Evolutionary conservation across 495 filamentous ascomycete genomes (phyloP).

Genomic region (Penicillium desertorum): DNA sequence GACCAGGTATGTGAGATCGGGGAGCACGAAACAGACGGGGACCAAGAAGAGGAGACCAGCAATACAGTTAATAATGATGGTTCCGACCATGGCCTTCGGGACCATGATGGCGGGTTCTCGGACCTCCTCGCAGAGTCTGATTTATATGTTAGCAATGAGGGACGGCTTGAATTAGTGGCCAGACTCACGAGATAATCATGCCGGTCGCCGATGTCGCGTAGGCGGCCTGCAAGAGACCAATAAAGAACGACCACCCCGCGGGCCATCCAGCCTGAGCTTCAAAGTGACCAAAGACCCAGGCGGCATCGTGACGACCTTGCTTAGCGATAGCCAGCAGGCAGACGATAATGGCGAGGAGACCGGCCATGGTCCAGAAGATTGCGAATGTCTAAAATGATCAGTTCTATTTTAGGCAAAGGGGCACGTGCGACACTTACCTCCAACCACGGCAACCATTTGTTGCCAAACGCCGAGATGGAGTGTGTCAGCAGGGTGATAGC

Average conservation of each 20-base stretch:
- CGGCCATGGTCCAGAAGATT: constrained; percentile 59
- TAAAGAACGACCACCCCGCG: constrained; percentile 56
- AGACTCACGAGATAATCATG: constrained; percentile 34
- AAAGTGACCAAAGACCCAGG: constrained; percentile 59
- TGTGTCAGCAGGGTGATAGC: constrained; percentile 51
- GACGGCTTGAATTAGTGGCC: neutral
- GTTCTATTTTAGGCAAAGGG: constrained; percentile 40
- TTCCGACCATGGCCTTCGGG: constrained; percentile 65
- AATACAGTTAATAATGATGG: constrained; percentile 59
- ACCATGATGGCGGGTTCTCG: constrained; percentile 60
- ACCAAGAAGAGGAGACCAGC: constrained; percentile 66
- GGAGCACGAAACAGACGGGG: constrained; percentile 62
- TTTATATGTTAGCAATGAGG: constrained; percentile 10
- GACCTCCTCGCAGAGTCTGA: constrained; percentile 60
- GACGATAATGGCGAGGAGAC: constrained; percentile 55
- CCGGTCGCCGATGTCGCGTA: constrained; percentile 56
- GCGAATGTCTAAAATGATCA: constrained; percentile 56
- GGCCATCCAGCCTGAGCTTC: constrained; percentile 55
- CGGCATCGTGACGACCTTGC: constrained; percentile 40
- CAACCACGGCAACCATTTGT: constrained; percentile 39
- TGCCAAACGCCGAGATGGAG: constrained; percentile 28
- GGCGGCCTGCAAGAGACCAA: constrained; percentile 57
- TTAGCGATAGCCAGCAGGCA: constrained; percentile 55
- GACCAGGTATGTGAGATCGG: constrained; percentile 48
- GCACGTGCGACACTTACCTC: constrained; percentile 40